phyloP scores from a whole-genome alignment of 1,284 basidiomycete species.

The Laetiporus sulphureus region DNA sequence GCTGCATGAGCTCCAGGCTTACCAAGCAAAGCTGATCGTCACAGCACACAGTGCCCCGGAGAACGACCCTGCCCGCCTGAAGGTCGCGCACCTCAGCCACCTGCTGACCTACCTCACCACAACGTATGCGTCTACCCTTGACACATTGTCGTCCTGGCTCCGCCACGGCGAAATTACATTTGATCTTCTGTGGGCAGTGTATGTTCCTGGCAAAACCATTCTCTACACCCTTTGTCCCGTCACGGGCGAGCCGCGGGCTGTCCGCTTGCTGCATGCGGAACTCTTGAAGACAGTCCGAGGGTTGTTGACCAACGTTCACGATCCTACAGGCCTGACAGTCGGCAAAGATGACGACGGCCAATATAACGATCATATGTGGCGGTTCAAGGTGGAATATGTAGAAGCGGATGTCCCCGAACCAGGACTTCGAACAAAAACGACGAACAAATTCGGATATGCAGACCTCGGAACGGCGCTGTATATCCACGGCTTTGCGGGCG shows the following conservation, averaged over 20 bases:
- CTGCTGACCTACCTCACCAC: constrained; percentile 41
- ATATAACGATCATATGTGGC: constrained; percentile 22
- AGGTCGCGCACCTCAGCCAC: constrained; percentile 36
- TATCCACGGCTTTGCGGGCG: constrained; percentile 35
- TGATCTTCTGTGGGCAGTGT: constrained; percentile 49
- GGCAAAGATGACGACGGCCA: constrained; percentile 11
- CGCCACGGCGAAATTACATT: constrained; percentile 51
- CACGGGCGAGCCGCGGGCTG: constrained; percentile 44
- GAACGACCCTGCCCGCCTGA: constrained; percentile 22
- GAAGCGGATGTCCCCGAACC: constrained; percentile 22
- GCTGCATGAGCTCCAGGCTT: constrained; percentile 37
- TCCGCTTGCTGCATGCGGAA: constrained; percentile 35
- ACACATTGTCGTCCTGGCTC: constrained; percentile 38
- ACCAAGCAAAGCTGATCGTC: constrained; percentile 31
- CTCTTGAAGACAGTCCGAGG: constrained; percentile 21
- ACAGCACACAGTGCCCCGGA: constrained; percentile 30
- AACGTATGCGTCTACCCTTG: constrained; percentile 41
- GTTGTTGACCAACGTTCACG: constrained; percentile 15
- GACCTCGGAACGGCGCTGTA: constrained; percentile 35
- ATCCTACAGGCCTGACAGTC: constrained; percentile 20
- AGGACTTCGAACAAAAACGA: constrained; percentile 12
- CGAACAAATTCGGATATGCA: constrained; percentile 27
- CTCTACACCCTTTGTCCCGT: constrained; percentile 46
- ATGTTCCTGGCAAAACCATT: constrained; percentile 42
- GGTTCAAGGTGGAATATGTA: constrained; percentile 25